These are phyloP conservation scores for Blastobotrys arbuscula DNA, from an alignment of 1,139 yeast genomes.

Conservation along the genomic window DNA sequence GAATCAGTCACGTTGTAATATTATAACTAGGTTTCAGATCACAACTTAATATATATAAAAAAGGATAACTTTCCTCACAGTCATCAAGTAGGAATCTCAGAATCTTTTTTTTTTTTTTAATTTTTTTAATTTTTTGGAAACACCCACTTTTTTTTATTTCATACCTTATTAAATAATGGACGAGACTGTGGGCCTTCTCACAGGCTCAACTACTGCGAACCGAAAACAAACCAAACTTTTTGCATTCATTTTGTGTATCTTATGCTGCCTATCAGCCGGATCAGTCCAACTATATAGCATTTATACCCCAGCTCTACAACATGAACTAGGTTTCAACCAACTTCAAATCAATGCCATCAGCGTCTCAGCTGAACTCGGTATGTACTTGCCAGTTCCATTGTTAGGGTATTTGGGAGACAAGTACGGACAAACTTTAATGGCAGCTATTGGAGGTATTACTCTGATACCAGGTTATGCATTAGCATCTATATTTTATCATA, in stretches of 20 bases:
- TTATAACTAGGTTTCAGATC: no score
- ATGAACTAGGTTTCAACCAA: constrained; percentile 53
- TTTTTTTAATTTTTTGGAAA: no score
- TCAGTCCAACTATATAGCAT: constrained; percentile 76
- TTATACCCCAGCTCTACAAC: constrained; percentile 65
- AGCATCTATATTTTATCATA: constrained; percentile 35
- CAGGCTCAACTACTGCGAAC: not conserved
- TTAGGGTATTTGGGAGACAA: constrained; percentile 80
- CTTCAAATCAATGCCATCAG: constrained; percentile 74
- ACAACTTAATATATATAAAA: no score
- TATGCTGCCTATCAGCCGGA: constrained; percentile 61
- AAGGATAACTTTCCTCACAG: not conserved
- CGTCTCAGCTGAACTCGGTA: constrained; percentile 69
- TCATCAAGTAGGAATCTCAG: not conserved
- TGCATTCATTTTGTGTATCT: constrained; percentile 18
- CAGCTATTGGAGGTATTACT: constrained; percentile 55
- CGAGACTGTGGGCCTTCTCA: constrained; percentile 8
- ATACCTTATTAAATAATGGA: not conserved
- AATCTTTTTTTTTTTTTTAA: not conserved
- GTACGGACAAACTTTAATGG: constrained; percentile 74
- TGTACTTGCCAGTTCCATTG: constrained; percentile 78
- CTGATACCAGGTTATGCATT: constrained; percentile 70
- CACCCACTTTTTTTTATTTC: not conserved
- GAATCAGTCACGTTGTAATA: no score
- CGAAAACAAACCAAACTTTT: constrained; percentile 10